Percentiles rank a stretch among this genome's conserved stretches.
These are phyloP conservation scores for Penicillium sp. DNA, from an alignment of 2,329 filamentous ascomycete species.

Conservation along the genomic window DNA sequence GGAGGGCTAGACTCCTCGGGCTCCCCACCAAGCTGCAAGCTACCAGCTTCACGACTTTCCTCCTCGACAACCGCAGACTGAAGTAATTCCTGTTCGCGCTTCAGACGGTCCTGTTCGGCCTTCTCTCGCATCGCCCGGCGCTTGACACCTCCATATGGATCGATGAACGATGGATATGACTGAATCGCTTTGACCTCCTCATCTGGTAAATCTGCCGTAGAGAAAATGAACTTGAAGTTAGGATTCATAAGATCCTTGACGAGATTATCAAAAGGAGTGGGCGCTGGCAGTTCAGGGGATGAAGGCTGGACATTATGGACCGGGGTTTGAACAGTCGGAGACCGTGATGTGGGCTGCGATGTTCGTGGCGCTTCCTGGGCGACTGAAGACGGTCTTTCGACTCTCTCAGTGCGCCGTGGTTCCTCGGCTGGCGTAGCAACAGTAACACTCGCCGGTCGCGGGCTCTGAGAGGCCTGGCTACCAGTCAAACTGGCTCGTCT, in stretches of 20 bases:
- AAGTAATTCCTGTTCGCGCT: constrained; percentile 58
- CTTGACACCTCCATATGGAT: constrained; percentile 78
- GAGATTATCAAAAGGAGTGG: constrained; percentile 43
- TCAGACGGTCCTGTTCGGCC: constrained; percentile 62
- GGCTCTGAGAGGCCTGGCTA: constrained; percentile 79
- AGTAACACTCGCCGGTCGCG: constrained; percentile 61
- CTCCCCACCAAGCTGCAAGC: constrained; percentile 87
- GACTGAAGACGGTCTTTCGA: constrained; percentile 35
- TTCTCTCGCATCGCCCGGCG: constrained; percentile 76
- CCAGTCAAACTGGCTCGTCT: constrained; percentile 74
- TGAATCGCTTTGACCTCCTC: constrained; percentile 58
- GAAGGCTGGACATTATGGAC: constrained; percentile 24
- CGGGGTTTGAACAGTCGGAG: constrained; percentile 28
- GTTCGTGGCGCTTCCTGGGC: constrained; percentile 33
- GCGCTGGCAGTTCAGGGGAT: constrained; percentile 30
- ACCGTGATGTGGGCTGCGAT: constrained; percentile 28
- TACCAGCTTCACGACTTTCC: constrained; percentile 79
- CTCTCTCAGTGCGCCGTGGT: constrained; percentile 39
- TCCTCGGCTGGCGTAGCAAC: constrained; percentile 44
- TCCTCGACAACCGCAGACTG: constrained; percentile 62
- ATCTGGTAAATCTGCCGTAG: constrained; percentile 48
- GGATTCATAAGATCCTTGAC: constrained; percentile 53
- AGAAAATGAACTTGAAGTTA: constrained; percentile 60
- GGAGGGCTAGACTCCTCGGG: constrained; percentile 74
- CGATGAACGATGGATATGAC: constrained; percentile 76